A percentile compares a stretch with the other conserved stretches of the same genome.
Conservation (phyloP, 2,329 filamentous ascomycete genomes). For the Blumeria graminis region DNA sequence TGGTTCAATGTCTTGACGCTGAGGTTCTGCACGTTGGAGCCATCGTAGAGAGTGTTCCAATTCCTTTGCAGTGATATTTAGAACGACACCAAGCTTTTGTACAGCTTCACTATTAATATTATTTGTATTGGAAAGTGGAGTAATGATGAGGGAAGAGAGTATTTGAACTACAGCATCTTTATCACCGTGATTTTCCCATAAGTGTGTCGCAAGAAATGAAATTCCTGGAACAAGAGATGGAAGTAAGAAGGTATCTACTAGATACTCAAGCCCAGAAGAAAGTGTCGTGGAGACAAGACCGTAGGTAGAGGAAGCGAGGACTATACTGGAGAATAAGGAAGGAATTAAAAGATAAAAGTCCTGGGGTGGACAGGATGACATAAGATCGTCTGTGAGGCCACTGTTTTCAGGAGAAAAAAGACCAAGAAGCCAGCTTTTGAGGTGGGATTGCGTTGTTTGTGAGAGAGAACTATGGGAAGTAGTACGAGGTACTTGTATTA, state of each 20-base stretch:
- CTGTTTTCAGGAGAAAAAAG: constrained; percentile 52
- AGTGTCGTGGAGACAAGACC: constrained; percentile 43
- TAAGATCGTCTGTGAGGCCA: constrained; percentile 54
- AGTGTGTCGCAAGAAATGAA: constrained; percentile 43
- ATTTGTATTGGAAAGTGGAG: constrained; percentile 40
- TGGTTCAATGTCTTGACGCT: constrained; percentile 43
- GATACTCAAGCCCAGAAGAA: constrained; percentile 53
- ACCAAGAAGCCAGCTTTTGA: constrained; percentile 53
- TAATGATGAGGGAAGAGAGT: constrained; percentile 43
- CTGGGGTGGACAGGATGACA: constrained; percentile 60
- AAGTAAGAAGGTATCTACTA: constrained; percentile 59
- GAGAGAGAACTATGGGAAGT: constrained; percentile 30
- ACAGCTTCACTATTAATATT: constrained; percentile 27
- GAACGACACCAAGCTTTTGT: constrained; percentile 44
- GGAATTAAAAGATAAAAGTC: constrained; percentile 62
- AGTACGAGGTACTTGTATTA: constrained; percentile 35
- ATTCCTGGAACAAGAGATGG: constrained; percentile 54
- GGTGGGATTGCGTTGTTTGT: constrained; percentile 34
- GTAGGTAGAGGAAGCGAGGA: constrained; percentile 41
- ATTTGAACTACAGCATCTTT: constrained; percentile 47
- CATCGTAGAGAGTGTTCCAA: constrained; percentile 42
- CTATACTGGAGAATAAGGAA: constrained; percentile 51
- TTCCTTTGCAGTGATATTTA: constrained; percentile 45
- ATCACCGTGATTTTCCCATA: constrained; percentile 41
- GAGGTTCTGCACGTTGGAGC: constrained; percentile 41